Conservation (phyloP, 495 filamentous ascomycete genomes). For the Lindgomyces ingoldianus region DNA sequence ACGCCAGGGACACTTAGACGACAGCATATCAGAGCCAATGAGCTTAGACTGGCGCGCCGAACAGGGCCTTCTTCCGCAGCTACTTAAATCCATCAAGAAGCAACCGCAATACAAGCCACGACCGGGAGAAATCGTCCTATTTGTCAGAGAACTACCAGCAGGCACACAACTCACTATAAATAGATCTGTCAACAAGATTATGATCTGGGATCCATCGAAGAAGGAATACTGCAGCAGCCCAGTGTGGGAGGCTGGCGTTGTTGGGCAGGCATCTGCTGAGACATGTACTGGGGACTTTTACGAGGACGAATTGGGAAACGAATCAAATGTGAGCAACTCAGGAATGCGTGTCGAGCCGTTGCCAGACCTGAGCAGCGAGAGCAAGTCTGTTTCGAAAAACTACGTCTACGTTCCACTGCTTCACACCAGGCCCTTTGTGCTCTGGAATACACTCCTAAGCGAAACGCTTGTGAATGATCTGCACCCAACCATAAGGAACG, state of each 20-base stretch:
- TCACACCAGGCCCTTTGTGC: conserved; percentile 57
- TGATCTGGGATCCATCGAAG: conserved; percentile 41
- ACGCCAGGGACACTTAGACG: conserved; percentile 45
- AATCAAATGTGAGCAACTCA: conserved; percentile 51
- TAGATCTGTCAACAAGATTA: conserved; percentile 35
- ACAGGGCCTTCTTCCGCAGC: conserved; percentile 43
- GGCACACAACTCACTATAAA: conserved; percentile 48
- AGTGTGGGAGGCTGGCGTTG: conserved; percentile 59
- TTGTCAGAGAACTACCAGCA: conserved; percentile 43
- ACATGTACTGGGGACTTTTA: conserved; percentile 49
- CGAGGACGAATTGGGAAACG: conserved; percentile 44
- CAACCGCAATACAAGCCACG: conserved; percentile 58
- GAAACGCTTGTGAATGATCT: conserved; percentile 45
- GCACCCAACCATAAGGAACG: conserved; percentile 59
- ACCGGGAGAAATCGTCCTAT: conserved; percentile 61
- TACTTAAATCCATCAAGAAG: conserved; percentile 40
- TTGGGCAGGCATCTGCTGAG: conserved; percentile 53
- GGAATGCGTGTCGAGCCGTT: conserved; percentile 62
- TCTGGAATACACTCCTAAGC: conserved; percentile 53
- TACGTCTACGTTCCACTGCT: conserved; percentile 58
- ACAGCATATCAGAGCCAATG: conserved; percentile 49
- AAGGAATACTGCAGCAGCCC: conserved; percentile 44
- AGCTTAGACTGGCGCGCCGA: conserved; percentile 60
- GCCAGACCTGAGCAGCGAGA: conserved; percentile 51
- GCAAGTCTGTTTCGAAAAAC: conserved; percentile 55